Base-by-base conservation (phyloP, 768 basidiomycete genomes). In the Butyriboletus loyo region DNA sequence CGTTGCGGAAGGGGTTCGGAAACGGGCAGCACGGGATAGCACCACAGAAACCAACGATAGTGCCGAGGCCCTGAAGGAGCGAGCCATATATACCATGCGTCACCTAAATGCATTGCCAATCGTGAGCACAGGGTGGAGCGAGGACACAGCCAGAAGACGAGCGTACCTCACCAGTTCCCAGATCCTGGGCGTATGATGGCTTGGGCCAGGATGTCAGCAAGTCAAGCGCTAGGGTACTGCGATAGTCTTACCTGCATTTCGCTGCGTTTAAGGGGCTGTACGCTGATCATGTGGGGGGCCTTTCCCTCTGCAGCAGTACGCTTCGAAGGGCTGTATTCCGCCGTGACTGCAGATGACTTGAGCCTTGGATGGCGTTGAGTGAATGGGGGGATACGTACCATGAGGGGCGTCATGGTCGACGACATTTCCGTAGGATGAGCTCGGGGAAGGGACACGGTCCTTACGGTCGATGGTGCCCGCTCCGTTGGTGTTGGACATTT, bases 161-260 rank as follows among this genome's bases (percentile, higher is more conserved):
- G 46, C 71, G 19, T 41, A 83, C 81, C 66, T 84, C 84, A 7
- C 68, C 73, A 25, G 81, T 77, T 38, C 93, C 92, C 38, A 93
- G 71, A 68, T 95, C 92, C 71, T 98, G 93, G 3, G 93, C 84
- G 68, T 98, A 97, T 0, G 89, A 92, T 3, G 89, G 92, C 86
- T 97, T 52, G 10, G 4, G 25, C 14, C 7, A 31, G 41, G 25
- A n/a, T 46, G 14, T 60, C 46, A 66, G 52, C 15, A 25, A 40
- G 27, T 39, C 15, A 46, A 37, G 36, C 24, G 13, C 7, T 35
- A 6, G 8, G 24, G 4, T 19, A 41, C 17, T 21, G 25, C 4
- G n/a, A 24, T 21, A 22, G 24, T 61, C 75, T 39, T 36, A 85
- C 88, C 84, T 93, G 91, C 91, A 93, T 92, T 72, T 93, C 91